A percentile compares a stretch with the other conserved stretches of the same genome.
phyloP scores from a whole-genome alignment of 1,284 basidiomycete genomes.

The Naganishia sp. region DNA sequence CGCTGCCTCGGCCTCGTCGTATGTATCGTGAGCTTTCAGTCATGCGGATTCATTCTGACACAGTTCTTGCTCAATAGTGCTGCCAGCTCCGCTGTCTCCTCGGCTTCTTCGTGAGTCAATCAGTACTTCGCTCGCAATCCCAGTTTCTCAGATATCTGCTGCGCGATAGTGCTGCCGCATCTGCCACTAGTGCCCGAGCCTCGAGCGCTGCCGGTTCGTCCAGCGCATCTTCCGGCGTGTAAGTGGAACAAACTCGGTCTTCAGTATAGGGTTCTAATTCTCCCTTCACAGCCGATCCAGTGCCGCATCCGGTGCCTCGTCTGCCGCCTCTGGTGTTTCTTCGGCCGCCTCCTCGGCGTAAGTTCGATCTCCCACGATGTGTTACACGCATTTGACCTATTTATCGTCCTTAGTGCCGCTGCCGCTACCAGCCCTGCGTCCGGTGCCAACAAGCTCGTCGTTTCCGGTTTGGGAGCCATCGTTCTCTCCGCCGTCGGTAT shows the following conservation, averaged over 20 bases:
- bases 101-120: constrained; percentile 28
- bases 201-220: constrained; percentile 26
- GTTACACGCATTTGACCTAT: neutral
- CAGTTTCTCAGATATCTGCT: neutral
- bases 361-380: neutral
- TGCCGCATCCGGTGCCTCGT: constrained; percentile 19
- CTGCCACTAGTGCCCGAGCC: constrained; percentile 22
- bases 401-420: constrained; percentile 6
- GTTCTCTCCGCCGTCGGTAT: constrained; percentile 30
- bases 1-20: constrained; percentile 33
- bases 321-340: constrained; percentile 3
- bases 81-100: constrained; percentile 31
- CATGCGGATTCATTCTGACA: neutral
- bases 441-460: constrained; percentile 30
- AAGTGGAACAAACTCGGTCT: neutral
- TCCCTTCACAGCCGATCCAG: constrained; percentile 10
- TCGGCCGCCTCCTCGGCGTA: constrained; percentile 14
- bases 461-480: constrained; percentile 27
- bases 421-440: constrained; percentile 19
- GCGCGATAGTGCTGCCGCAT: constrained; percentile 12
- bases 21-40: neutral
- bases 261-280: neutral
- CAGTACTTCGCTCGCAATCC: too few relatives aligned
- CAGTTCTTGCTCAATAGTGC: neutral
- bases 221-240: constrained; percentile 24